Conservation (phyloP, 140 eudicot genomes). For the Ambrosia hybrid region DNA sequence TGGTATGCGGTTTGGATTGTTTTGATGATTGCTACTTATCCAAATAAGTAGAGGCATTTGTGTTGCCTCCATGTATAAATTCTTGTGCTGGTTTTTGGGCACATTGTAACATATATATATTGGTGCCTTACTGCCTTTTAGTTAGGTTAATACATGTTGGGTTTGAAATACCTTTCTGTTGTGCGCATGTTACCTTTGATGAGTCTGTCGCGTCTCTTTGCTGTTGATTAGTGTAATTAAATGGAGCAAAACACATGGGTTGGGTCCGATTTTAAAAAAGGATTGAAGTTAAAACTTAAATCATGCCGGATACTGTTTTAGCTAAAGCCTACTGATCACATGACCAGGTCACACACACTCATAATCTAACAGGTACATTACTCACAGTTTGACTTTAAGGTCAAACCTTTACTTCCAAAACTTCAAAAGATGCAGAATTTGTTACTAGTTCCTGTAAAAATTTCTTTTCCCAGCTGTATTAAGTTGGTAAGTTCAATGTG, state of each 20-base stretch:
- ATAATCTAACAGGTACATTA: conserved; percentile 57
- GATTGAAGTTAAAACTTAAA: no score
- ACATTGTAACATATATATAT: conserved; percentile 43
- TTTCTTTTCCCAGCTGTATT: no score
- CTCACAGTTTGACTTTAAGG: conserved; percentile 12
- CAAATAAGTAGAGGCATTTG: conserved; percentile 32
- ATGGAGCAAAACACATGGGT: no score
- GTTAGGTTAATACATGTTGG: conserved; percentile 4
- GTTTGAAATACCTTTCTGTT: background rate
- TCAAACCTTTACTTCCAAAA: background rate
- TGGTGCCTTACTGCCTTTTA: no score
- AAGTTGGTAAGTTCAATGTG: no score
- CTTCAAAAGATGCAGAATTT: background rate
- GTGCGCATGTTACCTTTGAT: background rate
- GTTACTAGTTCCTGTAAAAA: background rate
- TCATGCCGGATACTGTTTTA: no score
- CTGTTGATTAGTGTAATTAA: background rate
- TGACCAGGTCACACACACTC: conserved; percentile 70
- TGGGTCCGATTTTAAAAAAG: no score
- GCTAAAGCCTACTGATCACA: conserved; percentile 56
- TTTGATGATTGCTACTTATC: conserved; percentile 27
- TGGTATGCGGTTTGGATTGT: conserved; percentile 37
- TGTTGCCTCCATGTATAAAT: conserved; percentile 31
- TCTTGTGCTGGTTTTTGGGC: conserved; percentile 27
- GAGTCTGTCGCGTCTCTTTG: background rate